phyloP scores from a whole-genome alignment of 2,329 filamentous ascomycete genomes.

The Colletotrichum echinochloae region DNA sequence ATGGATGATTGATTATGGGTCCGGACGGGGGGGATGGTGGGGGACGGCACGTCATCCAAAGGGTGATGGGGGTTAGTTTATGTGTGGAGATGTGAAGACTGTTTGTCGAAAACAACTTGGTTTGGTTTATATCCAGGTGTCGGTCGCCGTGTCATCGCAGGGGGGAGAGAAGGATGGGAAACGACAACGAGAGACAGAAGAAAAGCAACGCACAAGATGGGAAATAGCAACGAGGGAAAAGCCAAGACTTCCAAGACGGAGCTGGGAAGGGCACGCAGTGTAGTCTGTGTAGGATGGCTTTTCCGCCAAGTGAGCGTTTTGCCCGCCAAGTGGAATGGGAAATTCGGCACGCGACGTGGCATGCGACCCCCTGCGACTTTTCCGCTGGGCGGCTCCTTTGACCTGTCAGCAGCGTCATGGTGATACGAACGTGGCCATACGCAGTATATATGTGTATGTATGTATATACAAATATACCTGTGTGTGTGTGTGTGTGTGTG shows the following conservation, averaged over 20 bases:
- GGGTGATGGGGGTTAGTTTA: not conserved
- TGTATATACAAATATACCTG: too few relatives aligned
- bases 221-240: not conserved
- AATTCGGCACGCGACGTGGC: conserved; percentile 39
- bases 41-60: not conserved
- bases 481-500: not conserved
- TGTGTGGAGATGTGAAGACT: not conserved
- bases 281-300: too few relatives aligned
- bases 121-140: not conserved
- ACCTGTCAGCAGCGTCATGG: conserved; percentile 27
- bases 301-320: conserved; percentile 4
- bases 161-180: not conserved
- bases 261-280: too few relatives aligned
- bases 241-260: not conserved
- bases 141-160: too few relatives aligned
- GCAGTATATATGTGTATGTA: too few relatives aligned
- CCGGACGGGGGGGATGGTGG: not conserved
- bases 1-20: not conserved
- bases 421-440: too few relatives aligned
- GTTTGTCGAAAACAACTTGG: not conserved
- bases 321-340: conserved; percentile 33
- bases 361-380: conserved; percentile 27
- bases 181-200: not conserved
- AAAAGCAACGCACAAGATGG: not conserved
- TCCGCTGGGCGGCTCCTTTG: conserved; percentile 21